phyloP scores from a whole-genome alignment of 768 basidiomycete species.

The Boletus reticulatus region DNA sequence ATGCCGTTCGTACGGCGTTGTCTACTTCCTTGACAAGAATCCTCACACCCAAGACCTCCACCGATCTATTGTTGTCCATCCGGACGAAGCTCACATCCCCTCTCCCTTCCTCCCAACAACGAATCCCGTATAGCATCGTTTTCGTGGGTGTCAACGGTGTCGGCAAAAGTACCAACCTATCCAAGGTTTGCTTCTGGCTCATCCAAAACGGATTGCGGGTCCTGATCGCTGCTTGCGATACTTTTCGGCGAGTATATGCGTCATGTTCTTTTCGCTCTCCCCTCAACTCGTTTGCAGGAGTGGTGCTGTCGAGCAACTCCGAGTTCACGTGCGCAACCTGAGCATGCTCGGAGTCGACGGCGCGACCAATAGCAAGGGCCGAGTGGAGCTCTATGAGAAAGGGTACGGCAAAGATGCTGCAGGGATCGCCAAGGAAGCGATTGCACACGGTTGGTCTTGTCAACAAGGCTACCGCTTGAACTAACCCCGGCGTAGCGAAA shows the following conservation, averaged over 20 bases:
- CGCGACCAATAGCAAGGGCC: slow-evolving; percentile 63
- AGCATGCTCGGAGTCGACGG: slow-evolving; percentile 78
- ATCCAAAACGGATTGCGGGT: slow-evolving; percentile 93
- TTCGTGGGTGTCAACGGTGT: slow-evolving; percentile 99
- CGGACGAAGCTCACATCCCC: slow-evolving; percentile 80
- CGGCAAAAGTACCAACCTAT: slow-evolving; percentile 96
- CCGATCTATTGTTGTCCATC: slow-evolving; percentile 93
- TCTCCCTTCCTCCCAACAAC: slow-evolving; percentile 69
- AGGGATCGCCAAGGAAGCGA: slow-evolving; percentile 94
- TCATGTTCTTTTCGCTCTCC: neutral
- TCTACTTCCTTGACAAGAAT: slow-evolving; percentile 89
- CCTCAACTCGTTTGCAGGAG: slow-evolving; percentile 47
- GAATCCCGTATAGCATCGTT: slow-evolving; percentile 87
- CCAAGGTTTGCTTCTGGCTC: slow-evolving; percentile 99
- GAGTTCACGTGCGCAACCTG: slow-evolving; percentile 94
- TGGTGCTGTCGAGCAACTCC: slow-evolving; percentile 96
- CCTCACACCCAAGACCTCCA: slow-evolving; percentile 94
- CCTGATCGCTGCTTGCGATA: slow-evolving; percentile 97
- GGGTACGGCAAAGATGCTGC: slow-evolving; percentile 99
- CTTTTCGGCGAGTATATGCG: slow-evolving; percentile 65
- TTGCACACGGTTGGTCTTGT: slow-evolving; percentile 67
- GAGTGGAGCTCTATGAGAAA: slow-evolving; percentile 91
- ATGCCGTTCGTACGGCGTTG: slow-evolving; percentile 79
- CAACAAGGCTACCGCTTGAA: neutral
- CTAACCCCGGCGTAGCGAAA: slow-evolving; percentile 50